Conservation (phyloP, 2,329 filamentous ascomycete genomes). For the Epichloe festucae region DNA sequence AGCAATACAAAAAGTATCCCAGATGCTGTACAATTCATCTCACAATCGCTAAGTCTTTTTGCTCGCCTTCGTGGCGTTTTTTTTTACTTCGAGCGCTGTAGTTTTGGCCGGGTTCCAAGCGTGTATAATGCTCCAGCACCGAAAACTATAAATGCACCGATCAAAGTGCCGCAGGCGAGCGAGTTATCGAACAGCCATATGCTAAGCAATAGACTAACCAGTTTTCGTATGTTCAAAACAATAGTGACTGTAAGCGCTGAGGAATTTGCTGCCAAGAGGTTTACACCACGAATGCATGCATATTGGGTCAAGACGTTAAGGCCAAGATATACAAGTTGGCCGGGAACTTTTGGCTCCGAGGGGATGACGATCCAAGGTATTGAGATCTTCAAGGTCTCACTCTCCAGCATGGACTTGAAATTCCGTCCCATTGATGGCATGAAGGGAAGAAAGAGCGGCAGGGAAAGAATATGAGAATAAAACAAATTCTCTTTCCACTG, state of each 20-base stretch:
- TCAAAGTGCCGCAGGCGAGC: slow-evolving; percentile 60
- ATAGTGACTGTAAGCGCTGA: slow-evolving; percentile 94
- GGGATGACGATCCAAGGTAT: slow-evolving; percentile 8
- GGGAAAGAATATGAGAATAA: slow-evolving; percentile 68
- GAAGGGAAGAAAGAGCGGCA: slow-evolving; percentile 66
- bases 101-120: slow-evolving; percentile 41
- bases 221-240: slow-evolving; percentile 86
- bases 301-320: slow-evolving; percentile 85
- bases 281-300: slow-evolving; percentile 89
- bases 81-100: neutral
- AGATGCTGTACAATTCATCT: neutral
- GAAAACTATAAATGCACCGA: slow-evolving; percentile 80
- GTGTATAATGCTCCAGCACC: slow-evolving; percentile 84
- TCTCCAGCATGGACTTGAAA: slow-evolving; percentile 49
- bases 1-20: neutral
- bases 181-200: slow-evolving; percentile 90
- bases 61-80: neutral
- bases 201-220: slow-evolving; percentile 80
- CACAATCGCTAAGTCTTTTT: neutral
- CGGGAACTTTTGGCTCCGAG: slow-evolving; percentile 33
- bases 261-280: slow-evolving; percentile 76
- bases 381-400: slow-evolving; percentile 38
- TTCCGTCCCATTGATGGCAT: slow-evolving; percentile 51
- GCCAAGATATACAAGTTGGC: slow-evolving; percentile 56
- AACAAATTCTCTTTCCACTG: slow-evolving; percentile 96